Percentiles rank a stretch among this genome's conserved stretches.
phyloP scores from a whole-genome alignment of 202 grass and related monocot genomes.

The Schoenoplectus triqueter region DNA sequence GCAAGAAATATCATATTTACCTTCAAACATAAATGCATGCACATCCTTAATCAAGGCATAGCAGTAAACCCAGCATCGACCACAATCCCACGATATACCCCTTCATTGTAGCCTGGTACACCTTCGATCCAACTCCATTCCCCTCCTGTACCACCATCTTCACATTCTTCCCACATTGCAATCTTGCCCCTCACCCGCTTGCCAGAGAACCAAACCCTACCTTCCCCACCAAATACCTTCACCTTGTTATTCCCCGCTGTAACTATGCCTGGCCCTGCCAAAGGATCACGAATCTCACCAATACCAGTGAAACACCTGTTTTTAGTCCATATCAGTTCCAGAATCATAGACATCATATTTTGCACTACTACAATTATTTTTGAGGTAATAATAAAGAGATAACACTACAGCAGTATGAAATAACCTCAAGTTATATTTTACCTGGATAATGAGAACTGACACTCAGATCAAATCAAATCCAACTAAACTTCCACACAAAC shows the following conservation, averaged over 20 bases:
- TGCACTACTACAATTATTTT: neutral
- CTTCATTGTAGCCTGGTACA: conserved; percentile 71
- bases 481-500: neutral
- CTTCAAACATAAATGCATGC: neutral
- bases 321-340: conserved; percentile 2
- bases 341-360: conserved; percentile 7
- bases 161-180: conserved; percentile 95
- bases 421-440: neutral
- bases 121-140: conserved; percentile 77
- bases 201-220: conserved; percentile 94
- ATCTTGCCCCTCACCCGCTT: conserved; percentile 83
- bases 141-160: conserved; percentile 46
- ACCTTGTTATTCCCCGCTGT: conserved; percentile 75
- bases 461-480: neutral
- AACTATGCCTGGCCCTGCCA: neutral
- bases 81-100: conserved; percentile 78
- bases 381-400: neutral
- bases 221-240: conserved; percentile 96
- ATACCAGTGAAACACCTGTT: conserved; percentile 72
- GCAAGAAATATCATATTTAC: conserved; percentile 3
- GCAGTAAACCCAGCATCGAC: conserved; percentile 77
- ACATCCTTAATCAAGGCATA: conserved; percentile 49
- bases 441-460: neutral
- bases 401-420: neutral
- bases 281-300: conserved; percentile 55